Base-by-base conservation (phyloP, 2,329 filamentous ascomycete genomes). In the Coniochaeta hoffmannii region DNA sequence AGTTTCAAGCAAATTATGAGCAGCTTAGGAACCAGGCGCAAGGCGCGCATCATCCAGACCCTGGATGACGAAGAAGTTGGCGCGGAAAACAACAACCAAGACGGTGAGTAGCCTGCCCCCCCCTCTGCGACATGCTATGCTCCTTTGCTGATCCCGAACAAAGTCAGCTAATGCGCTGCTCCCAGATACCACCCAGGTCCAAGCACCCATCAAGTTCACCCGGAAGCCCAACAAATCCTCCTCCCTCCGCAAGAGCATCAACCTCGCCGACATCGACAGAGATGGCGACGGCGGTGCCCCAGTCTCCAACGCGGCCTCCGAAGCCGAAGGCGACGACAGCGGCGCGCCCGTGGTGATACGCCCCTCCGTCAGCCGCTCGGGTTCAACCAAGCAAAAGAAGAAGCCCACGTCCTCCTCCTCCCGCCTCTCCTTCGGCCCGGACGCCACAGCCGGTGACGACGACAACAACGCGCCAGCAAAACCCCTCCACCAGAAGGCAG, bases 31-130 rank as follows among this genome's bases (percentile, higher is more conserved):
- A 69, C 75, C 1, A 86, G 82, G 64, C 73, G 82, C 60, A 91
- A 94, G 63, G 85, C 89, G 50, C 87, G 89, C 61, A 88, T 91
- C 65, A 88, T 96, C 62, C 87, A 84, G 50, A 76, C 83, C 0
- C 77, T 83, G 41, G 88, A 90, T 46, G 83, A 86, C 12, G 84
- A 89, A 3, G 86, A 85, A 1, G 56, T 56, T 32, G 59, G 61
- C 12, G 60, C 57, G 52, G 61, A 66, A 41, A 63, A 65, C 55
- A 59, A 59, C 17, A 60, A 66, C 56, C 67, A 66, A 59, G 66
- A 72, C 59, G 71, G 73, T 77, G 69, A 68, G 73, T 71, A 46
- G 22, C 57, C 15, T 12, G 49, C 22, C 15, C 15, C 28, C 31
- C 17, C 32, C 34, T 30, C 34, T 30, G 51, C n/a, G 30, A 22